These are phyloP conservation scores for Sisymbrium irio DNA, from an alignment of 345 rosid genomes.

Conservation along the genomic window DNA sequence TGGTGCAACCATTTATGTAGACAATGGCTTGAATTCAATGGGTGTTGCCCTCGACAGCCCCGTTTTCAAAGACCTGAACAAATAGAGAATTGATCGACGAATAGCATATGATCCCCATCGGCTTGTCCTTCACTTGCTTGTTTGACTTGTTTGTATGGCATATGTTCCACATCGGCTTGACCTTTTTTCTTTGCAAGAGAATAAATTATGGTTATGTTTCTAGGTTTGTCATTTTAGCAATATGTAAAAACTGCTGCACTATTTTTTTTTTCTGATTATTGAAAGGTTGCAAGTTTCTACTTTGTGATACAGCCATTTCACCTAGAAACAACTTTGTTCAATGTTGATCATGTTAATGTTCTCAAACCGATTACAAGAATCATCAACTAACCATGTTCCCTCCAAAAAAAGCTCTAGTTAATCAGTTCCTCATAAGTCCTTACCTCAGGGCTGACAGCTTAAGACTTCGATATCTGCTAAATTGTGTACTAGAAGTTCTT, in stretches of 20 bases:
- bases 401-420: neutral
- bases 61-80: slow-evolving; percentile 66
- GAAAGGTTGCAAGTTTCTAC: neutral
- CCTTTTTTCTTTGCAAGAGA: neutral
- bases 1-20: slow-evolving; percentile 80
- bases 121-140: neutral
- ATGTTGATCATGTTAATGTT: neutral
- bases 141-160: no score
- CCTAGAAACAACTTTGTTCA: neutral
- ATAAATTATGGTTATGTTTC: neutral
- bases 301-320: neutral
- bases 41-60: slow-evolving; percentile 94
- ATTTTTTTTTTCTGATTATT: neutral
- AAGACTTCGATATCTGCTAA: neutral
- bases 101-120: neutral
- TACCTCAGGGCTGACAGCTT: neutral
- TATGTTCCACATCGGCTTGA: slow-evolving; percentile 1
- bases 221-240: neutral
- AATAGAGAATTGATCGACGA: slow-evolving; percentile 25
- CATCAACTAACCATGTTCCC: neutral
- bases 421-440: neutral
- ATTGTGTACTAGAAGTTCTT: neutral
- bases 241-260: neutral
- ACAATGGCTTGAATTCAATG: slow-evolving; percentile 96
- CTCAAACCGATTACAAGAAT: neutral